These are phyloP conservation scores for Astathelohania contejeani DNA, from an alignment of 371 early-diverging fungal genomes.

Conservation along the genomic window DNA sequence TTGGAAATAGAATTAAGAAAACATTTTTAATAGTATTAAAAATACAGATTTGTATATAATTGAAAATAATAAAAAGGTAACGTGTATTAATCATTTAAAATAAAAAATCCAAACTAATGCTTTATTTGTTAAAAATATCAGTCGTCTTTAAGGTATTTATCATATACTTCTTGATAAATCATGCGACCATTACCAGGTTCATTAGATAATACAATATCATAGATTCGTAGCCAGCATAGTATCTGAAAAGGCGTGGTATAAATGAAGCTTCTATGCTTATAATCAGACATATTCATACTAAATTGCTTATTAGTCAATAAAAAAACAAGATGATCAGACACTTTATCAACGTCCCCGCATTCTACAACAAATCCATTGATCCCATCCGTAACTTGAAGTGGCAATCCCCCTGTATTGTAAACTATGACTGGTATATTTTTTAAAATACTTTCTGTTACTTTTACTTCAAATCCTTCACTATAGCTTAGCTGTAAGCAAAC, in stretches of 20 bases:
- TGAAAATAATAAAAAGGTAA: no score
- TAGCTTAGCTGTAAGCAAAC: conserved; percentile 63
- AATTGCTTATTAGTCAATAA: conserved; percentile 52
- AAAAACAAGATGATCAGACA: conserved; percentile 54
- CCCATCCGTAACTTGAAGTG: conserved; percentile 59
- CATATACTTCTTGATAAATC: conserved; percentile 1
- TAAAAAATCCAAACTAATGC: no score
- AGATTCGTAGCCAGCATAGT: conserved; percentile 28
- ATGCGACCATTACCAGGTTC: conserved; percentile 2
- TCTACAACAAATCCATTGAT: conserved; percentile 58
- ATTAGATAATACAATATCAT: conserved; percentile 3
- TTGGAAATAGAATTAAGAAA: no score
- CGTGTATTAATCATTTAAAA: no score
- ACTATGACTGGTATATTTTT: conserved; percentile 60
- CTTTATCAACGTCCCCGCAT: conserved; percentile 55
- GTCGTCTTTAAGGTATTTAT: neutral
- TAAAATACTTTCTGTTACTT: conserved; percentile 65
- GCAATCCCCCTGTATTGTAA: conserved; percentile 62
- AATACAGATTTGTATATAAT: no score
- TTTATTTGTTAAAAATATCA: neutral
- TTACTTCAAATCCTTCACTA: conserved; percentile 71
- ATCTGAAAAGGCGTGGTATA: conserved; percentile 35
- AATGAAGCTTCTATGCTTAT: conserved; percentile 17
- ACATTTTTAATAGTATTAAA: no score
- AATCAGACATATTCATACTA: conserved; percentile 9